Evolutionary conservation across 2,329 filamentous ascomycete genomes (phyloP).

Genomic region (Clonostachys solani): DNA sequence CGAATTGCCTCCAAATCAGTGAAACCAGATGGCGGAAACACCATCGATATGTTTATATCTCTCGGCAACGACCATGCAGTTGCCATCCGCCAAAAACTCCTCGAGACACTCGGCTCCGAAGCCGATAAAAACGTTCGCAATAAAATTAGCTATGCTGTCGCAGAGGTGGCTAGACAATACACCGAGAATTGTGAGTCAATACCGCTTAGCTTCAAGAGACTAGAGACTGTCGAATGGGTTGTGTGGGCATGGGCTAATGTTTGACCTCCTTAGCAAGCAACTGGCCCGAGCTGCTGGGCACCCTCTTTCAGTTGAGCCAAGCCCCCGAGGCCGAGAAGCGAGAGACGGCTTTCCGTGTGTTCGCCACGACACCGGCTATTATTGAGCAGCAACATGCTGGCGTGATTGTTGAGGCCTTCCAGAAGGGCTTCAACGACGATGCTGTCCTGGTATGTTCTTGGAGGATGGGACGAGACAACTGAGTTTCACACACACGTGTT

Average conservation of each 20-base stretch:
- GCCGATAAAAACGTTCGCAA: constrained; percentile 73
- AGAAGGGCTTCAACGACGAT: constrained; percentile 86
- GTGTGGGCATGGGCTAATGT: neutral
- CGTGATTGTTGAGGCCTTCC: constrained; percentile 83
- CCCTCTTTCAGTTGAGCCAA: constrained; percentile 87
- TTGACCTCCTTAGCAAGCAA: constrained; percentile 55
- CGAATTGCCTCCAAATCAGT: constrained; percentile 86
- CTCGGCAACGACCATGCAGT: constrained; percentile 69
- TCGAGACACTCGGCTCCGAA: constrained; percentile 73
- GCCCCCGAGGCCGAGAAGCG: constrained; percentile 78
- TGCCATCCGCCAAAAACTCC: constrained; percentile 78
- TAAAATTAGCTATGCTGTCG: constrained; percentile 97
- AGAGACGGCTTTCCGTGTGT: constrained; percentile 91
- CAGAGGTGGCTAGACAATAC: constrained; percentile 92
- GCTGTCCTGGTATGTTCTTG: constrained; percentile 56
- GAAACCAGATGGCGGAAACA: constrained; percentile 68
- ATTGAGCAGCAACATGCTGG: constrained; percentile 96
- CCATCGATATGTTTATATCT: constrained; percentile 80
- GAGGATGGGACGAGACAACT: neutral
- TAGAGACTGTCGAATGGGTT: neutral
- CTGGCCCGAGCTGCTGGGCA: constrained; percentile 85
- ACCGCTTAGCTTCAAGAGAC: neutral
- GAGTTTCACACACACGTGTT: neutral
- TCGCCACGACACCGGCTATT: constrained; percentile 89
- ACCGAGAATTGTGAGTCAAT: constrained; percentile 73